Conservation (phyloP, 2,329 filamentous ascomycete genomes). For the Alternaria consortialis region DNA sequence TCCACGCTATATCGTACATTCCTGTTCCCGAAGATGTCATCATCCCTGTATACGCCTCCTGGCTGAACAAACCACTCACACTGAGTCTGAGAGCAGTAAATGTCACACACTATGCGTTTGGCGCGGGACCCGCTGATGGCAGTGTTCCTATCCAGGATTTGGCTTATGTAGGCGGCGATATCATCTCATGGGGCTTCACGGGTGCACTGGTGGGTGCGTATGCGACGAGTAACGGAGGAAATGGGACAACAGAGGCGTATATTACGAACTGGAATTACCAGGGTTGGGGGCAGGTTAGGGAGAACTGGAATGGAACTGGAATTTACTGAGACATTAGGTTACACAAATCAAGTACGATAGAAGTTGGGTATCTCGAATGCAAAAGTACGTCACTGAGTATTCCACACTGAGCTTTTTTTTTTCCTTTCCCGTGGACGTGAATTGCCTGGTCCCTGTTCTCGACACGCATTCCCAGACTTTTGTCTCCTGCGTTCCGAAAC, state of each 20-base stretch:
- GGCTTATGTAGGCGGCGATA: conserved; percentile 33
- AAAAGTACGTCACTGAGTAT: neutral
- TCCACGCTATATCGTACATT: conserved; percentile 55
- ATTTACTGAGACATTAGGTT: neutral
- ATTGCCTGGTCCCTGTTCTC: neutral
- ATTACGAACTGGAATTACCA: conserved; percentile 57
- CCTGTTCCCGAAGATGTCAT: conserved; percentile 51
- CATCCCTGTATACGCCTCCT: conserved; percentile 52
- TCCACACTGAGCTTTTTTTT: neutral
- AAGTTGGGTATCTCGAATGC: neutral
- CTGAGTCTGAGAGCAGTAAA: conserved; percentile 57
- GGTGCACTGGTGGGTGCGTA: conserved; percentile 63
- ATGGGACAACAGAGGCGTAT: conserved; percentile 57
- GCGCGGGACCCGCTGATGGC: conserved; percentile 30
- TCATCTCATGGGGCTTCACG: conserved; percentile 47
- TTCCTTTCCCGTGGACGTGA: too few species aligned
- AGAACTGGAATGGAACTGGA: conserved; percentile 10
- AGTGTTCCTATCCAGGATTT: conserved; percentile 22
- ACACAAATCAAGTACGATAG: neutral
- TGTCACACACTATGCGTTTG: conserved; percentile 56
- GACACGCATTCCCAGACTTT: neutral
- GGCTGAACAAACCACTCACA: conserved; percentile 50
- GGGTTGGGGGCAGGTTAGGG: conserved; percentile 30
- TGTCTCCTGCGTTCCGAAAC: neutral
- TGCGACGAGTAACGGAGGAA: conserved; percentile 62